Base-by-base conservation (phyloP, 768 basidiomycete species). In the Leccinum pellstonianum region DNA sequence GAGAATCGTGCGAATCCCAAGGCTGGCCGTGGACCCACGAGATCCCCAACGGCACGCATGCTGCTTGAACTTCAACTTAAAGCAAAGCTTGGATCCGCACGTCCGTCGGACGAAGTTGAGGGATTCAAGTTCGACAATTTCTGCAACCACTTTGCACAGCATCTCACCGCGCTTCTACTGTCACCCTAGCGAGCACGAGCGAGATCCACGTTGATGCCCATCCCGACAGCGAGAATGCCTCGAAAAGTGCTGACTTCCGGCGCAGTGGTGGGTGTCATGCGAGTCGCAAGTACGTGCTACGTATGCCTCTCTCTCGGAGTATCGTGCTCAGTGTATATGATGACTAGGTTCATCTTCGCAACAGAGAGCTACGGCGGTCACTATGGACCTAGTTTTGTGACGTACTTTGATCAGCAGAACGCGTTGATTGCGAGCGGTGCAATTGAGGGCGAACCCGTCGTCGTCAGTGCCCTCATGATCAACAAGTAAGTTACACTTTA, bases 21-120 rank as follows among this genome's bases (percentile, higher is more conserved):
- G 63, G 63, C 71, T 17, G 77, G 77, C 6, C 71, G 73, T 51
- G 80, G 80, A 15, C 81, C 85, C 41, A 75, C 76, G n/a, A 79
- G 86, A 49, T 77, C 83, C 3, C 80, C 86, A 0, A 78, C 77
- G 60, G 77, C 80, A 38, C 81, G 83, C 23, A 77, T 83, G 27
- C 71, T 91, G 14, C 80, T 85, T 1, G 82, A 84, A 57, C 73
- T 91, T 56, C 88, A 90, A 63, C 82, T 82, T 57, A 79, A 79
- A 60, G 77, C 86, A 4, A 90, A 90, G 64, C 76, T 90, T 4
- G 82, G 82, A 1, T 69, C 67, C 29, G 68, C 68, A 15, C 77
- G 77, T 50, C 81, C 87, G 4, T 91, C 90, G 1, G 93, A 95
- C 67, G 83, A 89, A 60, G 83, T 92, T 1, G 86, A 95, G 70